phyloP scores from a whole-genome alignment of 202 grass and related monocot species.

The Cymbopogon flexuosus region DNA sequence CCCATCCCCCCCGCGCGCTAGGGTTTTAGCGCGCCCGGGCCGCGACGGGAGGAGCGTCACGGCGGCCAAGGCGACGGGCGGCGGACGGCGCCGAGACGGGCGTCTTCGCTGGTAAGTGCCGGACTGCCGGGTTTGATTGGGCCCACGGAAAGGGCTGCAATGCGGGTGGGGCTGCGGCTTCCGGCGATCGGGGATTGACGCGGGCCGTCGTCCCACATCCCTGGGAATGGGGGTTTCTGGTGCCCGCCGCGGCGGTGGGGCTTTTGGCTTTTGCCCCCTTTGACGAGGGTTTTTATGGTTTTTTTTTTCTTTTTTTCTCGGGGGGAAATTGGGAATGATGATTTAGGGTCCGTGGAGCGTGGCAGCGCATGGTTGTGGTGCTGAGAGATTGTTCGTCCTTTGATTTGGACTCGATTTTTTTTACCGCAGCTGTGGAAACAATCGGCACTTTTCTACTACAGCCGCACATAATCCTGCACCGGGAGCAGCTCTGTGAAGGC shows the following conservation, averaged over 20 bases:
- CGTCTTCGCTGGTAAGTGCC: slow-evolving; percentile 25
- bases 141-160: not conserved
- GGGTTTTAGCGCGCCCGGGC: slow-evolving; percentile 19
- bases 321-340: too few species aligned
- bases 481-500: not conserved
- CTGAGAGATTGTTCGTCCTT: not conserved
- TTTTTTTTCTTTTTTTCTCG: not conserved
- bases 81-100: too few species aligned
- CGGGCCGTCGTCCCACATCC: not conserved
- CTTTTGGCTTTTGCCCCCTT: not conserved
- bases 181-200: not conserved
- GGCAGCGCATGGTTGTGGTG: not conserved
- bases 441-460: not conserved
- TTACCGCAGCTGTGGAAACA: not conserved
- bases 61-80: not conserved
- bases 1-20: not conserved
- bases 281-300: not conserved
- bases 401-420: not conserved
- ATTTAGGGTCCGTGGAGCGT: not conserved
- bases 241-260: not conserved
- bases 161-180: slow-evolving; percentile 7
- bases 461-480: not conserved
- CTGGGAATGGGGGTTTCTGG: not conserved
- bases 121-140: not conserved
- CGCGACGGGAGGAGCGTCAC: not conserved